A percentile compares a stretch with the other conserved stretches of the same genome.
Conservation (phyloP, 2,329 filamentous ascomycete genomes). For the Pseudonectria buxi region DNA sequence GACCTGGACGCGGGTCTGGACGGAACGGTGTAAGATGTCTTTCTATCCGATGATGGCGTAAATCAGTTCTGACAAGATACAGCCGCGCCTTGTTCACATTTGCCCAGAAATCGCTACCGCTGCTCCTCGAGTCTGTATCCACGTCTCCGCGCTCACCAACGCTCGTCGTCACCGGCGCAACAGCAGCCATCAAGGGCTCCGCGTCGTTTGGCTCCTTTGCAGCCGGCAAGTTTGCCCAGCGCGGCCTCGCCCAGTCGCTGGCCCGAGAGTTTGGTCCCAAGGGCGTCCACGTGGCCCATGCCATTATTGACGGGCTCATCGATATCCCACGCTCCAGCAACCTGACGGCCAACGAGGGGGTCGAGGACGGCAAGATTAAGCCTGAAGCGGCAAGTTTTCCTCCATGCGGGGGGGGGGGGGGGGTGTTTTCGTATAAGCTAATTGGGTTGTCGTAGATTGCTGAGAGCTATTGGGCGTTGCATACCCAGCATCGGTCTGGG, state of each 20-base stretch:
- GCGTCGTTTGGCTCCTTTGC: slow-evolving; percentile 66
- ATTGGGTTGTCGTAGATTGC: neutral
- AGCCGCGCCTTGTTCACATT: slow-evolving; percentile 70
- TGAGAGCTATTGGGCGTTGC: slow-evolving; percentile 51
- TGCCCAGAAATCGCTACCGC: slow-evolving; percentile 62
- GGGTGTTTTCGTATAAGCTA: slow-evolving; percentile 2
- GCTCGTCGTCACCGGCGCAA: slow-evolving; percentile 81
- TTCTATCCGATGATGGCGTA: rapidly evolving
- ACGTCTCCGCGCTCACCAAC: slow-evolving; percentile 60
- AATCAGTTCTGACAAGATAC: slow-evolving; percentile 1
- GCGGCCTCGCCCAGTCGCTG: slow-evolving; percentile 67
- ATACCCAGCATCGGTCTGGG: slow-evolving; percentile 69
- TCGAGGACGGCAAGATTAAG: slow-evolving; percentile 57
- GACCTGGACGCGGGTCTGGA: slow-evolving; percentile 43
- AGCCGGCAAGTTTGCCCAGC: slow-evolving; percentile 70
- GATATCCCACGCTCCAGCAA: slow-evolving; percentile 67
- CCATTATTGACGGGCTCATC: slow-evolving; percentile 79
- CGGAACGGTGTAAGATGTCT: slow-evolving; percentile 41
- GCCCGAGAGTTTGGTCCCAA: slow-evolving; percentile 78
- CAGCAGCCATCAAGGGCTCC: slow-evolving; percentile 68
- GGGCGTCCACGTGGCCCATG: slow-evolving; percentile 77
- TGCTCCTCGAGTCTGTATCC: slow-evolving; percentile 56
- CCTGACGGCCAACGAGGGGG: slow-evolving; percentile 35
- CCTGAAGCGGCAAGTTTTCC: slow-evolving; percentile 60
- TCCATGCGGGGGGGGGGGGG: too few species aligned